phyloP scores from a whole-genome alignment of 202 grass and related monocot genomes.

The Musa balbisiana region DNA sequence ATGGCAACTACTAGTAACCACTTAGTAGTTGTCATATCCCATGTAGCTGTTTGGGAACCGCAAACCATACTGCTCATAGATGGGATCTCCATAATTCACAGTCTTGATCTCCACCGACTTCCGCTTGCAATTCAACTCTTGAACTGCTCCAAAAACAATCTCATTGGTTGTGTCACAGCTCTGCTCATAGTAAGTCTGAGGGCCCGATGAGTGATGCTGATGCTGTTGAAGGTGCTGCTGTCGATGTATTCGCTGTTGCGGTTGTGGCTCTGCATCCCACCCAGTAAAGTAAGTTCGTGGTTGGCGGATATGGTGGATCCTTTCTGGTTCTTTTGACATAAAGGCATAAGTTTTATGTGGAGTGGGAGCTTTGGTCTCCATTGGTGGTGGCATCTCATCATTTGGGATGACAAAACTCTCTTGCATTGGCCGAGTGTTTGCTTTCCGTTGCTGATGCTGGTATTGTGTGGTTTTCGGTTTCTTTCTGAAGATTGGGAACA shows the following conservation, averaged over 20 bases:
- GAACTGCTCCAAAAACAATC: slow-evolving; percentile 84
- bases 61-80: slow-evolving; percentile 77
- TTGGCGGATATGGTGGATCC: slow-evolving; percentile 57
- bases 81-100: slow-evolving; percentile 76
- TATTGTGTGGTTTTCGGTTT: slow-evolving; percentile 39
- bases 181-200: slow-evolving; percentile 74
- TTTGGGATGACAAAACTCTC: slow-evolving; percentile 84
- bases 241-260: slow-evolving; percentile 41
- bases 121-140: slow-evolving; percentile 71
- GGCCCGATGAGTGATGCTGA: slow-evolving; percentile 72
- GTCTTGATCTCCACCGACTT: slow-evolving; percentile 85
- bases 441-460: slow-evolving; percentile 48
- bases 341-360: slow-evolving; percentile 72
- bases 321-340: slow-evolving; percentile 78
- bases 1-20: not conserved
- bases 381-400: slow-evolving; percentile 50
- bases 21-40: slow-evolving; percentile 41
- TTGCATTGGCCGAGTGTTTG: slow-evolving; percentile 55
- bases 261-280: slow-evolving; percentile 36
- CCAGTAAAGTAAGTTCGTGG: slow-evolving; percentile 34
- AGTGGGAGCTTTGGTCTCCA: slow-evolving; percentile 61
- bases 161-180: slow-evolving; percentile 89
- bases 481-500: slow-evolving; percentile 41
- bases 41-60: slow-evolving; percentile 76
- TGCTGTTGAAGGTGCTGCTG: slow-evolving; percentile 80